Evolutionary conservation across 2,329 filamentous ascomycete genomes (phyloP), one percentile per base, ranked within the genome.

Genomic region (Fusarium zealandicum): DNA sequence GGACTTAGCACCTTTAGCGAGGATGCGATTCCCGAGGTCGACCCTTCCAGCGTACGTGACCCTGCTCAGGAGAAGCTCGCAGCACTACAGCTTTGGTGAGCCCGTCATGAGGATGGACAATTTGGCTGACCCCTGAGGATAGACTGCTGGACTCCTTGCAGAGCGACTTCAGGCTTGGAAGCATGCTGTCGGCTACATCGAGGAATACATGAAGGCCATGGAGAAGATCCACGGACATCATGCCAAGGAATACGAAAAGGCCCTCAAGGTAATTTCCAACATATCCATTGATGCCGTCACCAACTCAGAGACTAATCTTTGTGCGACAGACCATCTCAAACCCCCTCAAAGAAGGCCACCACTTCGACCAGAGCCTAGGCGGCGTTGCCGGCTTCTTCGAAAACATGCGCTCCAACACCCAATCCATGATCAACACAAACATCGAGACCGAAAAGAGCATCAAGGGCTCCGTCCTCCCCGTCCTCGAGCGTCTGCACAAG

Each of bases 81-180:
- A 31, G 33, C 37, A 39, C 28, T 13, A n/a, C n/a, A 13, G 11
- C 10, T 30, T 28, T n/a, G 32, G 11, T 32, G 33, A n/a, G 20
- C 13, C 7, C 10, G 4, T 13, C 16, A 4, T 14, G 12, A 5
- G 5, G 13, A 39, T 12, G 5, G 13, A 32, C 6, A 5, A 10
- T 17, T 33, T 13, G 32, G 27, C 64, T 68, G 39, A 65, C 36
- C 5, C 17, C 12, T 37, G 11, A 18, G 30, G 16, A 16, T 61
- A 91, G 88, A 90, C 89, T 17, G 86, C 88, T n/a, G 87, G 84
- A 33, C 82, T 98, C 42, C 88, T 99, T 61, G 82, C 88, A 49
- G 92, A 98, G 79, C 87, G 95, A 62, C 82, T 99, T 57, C 89
- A 90, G 69, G 95, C 95, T 39, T 99, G 92, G 92, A 98, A 97